Evolutionary conservation across 805 yeast genomes (phyloP).

Genomic region (Cyberlindnera veronae): DNA sequence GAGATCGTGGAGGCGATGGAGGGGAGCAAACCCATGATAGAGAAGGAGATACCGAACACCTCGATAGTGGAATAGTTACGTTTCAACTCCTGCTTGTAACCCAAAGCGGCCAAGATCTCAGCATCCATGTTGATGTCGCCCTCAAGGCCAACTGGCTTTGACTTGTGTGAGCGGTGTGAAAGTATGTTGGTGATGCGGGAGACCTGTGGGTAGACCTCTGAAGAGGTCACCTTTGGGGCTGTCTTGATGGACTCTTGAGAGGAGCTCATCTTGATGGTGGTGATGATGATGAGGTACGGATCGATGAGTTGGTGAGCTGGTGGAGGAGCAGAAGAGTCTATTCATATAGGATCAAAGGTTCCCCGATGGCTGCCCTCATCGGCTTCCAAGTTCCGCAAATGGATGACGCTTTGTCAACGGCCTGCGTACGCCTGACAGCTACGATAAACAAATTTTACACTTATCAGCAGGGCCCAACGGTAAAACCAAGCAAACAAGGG

Average conservation of each 20-base stretch:
- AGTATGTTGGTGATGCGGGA: not conserved
- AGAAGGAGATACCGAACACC: constrained; percentile 63
- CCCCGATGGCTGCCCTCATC: too few species aligned
- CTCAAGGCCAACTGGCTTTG: not conserved
- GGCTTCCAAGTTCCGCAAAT: too few species aligned
- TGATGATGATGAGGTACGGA: too few species aligned
- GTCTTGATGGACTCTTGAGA: not conserved
- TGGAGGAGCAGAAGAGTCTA: too few species aligned
- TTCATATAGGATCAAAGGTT: too few species aligned
- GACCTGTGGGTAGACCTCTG: not conserved
- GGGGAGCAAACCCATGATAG: constrained; percentile 63
- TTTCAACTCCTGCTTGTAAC: constrained; percentile 61
- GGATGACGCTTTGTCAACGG: too few species aligned
- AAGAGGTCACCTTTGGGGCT: not conserved
- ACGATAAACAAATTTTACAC: too few species aligned
- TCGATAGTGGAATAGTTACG: constrained; percentile 55
- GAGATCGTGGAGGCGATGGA: constrained; percentile 52
- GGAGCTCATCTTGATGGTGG: not conserved
- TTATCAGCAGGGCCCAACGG: too few species aligned
- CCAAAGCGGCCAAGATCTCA: constrained; percentile 34
- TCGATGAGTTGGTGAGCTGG: too few species aligned
- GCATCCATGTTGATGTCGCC: not conserved
- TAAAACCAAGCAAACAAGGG: too few species aligned
- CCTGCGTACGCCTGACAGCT: too few species aligned
- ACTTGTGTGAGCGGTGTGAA: not conserved